Evolutionary conservation across 2,329 filamentous ascomycete genomes (phyloP), one percentile per base, ranked within the genome.

Genomic region (Purpureocillium lavendulum): DNA sequence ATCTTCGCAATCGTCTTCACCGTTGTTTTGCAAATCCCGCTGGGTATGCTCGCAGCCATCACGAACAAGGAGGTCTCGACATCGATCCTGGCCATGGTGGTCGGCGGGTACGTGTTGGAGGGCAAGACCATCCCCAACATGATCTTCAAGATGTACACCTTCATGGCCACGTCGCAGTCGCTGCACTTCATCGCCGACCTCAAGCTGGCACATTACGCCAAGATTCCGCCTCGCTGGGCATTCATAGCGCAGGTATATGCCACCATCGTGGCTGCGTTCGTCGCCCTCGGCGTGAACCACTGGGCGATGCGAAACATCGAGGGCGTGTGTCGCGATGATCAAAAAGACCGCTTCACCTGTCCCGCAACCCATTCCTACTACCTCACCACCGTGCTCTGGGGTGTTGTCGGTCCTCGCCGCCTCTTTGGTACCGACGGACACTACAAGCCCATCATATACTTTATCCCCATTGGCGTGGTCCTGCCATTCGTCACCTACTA

Each of bases 101-200:
- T 85, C 29, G 69, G 77, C 39, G 80, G 80, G 2, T 83, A 84
- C 54, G 76, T 81, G 57, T 67, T 80, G 30, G 80, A 79, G 1
- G 80, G 80, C 8, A 66, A 66, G 3, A 76, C 79, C 1, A 65
- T 84, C 34, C 77, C 77, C 6, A 77, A 82, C 67, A 84, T 85
- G 78, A 68, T 84, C 53, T 84, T 84, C 66, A 83, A 82, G 56
- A 80, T 75, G 44, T 83, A 77, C 45, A 75, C 76, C 37, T 81
- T 77, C 50, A 73, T 82, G 43, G 73, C 68, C 52, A 79, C 80
- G 65, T 66, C 66, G 15, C 74, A 81, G 53, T 75, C 72, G 0
- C 61, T 80, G 36, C 73, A 69, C 52, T 80, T 80, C 51, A 58
- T 65, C 3, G 68, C 75, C 48, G 75, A 81, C 47, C 64, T 80